These are phyloP conservation scores for Thermothielavioides terrestris DNA, from an alignment of 495 filamentous ascomycete genomes.

Conservation along the genomic window DNA sequence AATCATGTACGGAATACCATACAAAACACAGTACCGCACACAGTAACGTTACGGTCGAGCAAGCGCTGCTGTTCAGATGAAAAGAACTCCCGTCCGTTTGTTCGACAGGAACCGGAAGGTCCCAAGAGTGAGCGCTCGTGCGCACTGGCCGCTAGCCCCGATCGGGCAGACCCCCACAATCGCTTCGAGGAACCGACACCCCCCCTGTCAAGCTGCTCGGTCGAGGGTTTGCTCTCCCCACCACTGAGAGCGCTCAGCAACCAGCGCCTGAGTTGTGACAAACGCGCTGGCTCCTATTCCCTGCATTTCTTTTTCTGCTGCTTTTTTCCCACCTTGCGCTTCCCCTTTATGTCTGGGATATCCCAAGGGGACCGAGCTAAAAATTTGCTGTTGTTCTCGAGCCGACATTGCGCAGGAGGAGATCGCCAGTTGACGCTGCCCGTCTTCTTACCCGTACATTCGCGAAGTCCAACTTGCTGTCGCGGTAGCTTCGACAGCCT, in stretches of 20 bases:
- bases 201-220: no score
- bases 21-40: no score
- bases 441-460: no score
- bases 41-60: no score
- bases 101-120: neutral
- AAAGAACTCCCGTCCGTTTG: no score
- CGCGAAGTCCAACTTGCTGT: no score
- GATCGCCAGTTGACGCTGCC: no score
- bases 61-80: no score
- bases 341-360: neutral
- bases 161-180: neutral
- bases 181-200: conserved; percentile 8
- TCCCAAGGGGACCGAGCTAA: neutral
- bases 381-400: neutral
- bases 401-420: no score
- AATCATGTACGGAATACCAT: no score
- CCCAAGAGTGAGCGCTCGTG: neutral
- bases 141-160: conserved; percentile 2
- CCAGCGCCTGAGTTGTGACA: neutral
- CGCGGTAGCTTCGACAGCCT: neutral
- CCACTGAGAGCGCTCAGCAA: neutral
- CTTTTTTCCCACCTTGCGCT: neutral
- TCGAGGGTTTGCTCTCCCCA: neutral
- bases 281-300: neutral
- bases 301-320: conserved; percentile 3